Conservation (phyloP, 2,329 filamentous ascomycete species). For the Moelleriella libera region DNA sequence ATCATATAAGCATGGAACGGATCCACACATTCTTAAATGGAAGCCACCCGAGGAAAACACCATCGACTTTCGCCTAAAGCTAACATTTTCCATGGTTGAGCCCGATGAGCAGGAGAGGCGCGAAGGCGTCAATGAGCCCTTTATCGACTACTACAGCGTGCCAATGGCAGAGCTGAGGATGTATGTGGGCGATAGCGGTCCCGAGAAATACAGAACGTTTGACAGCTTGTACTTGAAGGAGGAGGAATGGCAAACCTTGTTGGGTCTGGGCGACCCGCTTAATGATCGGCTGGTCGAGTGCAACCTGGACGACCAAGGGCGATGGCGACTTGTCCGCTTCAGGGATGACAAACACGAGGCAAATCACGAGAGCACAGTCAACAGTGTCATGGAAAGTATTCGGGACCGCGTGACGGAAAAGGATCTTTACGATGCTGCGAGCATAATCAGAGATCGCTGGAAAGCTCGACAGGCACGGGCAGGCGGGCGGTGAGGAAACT, state of each 20-base stretch:
- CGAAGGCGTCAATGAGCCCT: slow-evolving; percentile 48
- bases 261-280: slow-evolving; percentile 58
- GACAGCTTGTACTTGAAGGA: slow-evolving; percentile 54
- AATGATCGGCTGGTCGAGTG: slow-evolving; percentile 85
- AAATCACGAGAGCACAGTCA: slow-evolving; percentile 75
- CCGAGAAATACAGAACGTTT: slow-evolving; percentile 48
- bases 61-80: slow-evolving; percentile 72
- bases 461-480: slow-evolving; percentile 41
- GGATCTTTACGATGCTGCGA: slow-evolving; percentile 59
- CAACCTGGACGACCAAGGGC: slow-evolving; percentile 56
- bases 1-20: slow-evolving; percentile 79
- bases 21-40: slow-evolving; percentile 93
- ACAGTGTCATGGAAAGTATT: slow-evolving; percentile 83
- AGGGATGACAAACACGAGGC: slow-evolving; percentile 85
- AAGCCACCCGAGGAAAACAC: slow-evolving; percentile 93
- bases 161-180: slow-evolving; percentile 63
- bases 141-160: slow-evolving; percentile 65
- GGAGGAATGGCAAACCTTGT: slow-evolving; percentile 73
- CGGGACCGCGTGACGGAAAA: slow-evolving; percentile 70
- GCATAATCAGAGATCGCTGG: slow-evolving; percentile 65
- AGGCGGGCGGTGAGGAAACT: too few relatives aligned
- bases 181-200: slow-evolving; percentile 42
- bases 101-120: slow-evolving; percentile 54
- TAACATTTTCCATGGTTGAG: slow-evolving; percentile 61
- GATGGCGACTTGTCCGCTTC: slow-evolving; percentile 82